Percentiles rank a stretch among this genome's conserved stretches.
phyloP scores from a whole-genome alignment of 1,139 yeast species.

The Yamadazyma epiphylla region DNA sequence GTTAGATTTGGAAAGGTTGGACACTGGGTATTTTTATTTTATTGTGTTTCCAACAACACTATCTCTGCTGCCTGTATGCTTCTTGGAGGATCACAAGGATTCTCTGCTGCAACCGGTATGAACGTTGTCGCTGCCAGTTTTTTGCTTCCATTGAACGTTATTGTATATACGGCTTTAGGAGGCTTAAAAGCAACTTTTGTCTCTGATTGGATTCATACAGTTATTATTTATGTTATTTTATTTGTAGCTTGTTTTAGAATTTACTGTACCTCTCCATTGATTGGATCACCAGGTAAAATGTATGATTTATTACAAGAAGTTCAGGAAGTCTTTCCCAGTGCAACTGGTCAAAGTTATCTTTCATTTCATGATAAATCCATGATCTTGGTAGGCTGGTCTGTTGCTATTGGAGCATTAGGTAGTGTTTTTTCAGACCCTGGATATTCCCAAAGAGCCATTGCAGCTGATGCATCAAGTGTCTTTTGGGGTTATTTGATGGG shows the following conservation, averaged over 20 bases:
- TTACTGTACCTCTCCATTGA: constrained; percentile 34
- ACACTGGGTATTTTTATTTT: constrained; percentile 13
- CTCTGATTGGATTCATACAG: constrained; percentile 44
- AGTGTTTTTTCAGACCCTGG: constrained; percentile 42
- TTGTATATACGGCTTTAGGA: constrained; percentile 41
- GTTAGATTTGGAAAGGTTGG: constrained; percentile 60
- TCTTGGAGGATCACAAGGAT: constrained; percentile 16
- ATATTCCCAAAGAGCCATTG: constrained; percentile 40
- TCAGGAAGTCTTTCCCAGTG: constrained; percentile 10
- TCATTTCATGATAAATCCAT: constrained; percentile 13
- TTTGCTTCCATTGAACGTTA: constrained; percentile 50
- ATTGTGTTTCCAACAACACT: constrained; percentile 14
- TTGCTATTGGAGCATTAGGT: constrained; percentile 25
- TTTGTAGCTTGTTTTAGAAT: constrained; percentile 31
- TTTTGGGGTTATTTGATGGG: constrained; percentile 34
- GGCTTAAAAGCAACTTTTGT: constrained; percentile 45
- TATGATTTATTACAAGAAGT: constrained; percentile 34
- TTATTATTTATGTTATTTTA: constrained; percentile 32
- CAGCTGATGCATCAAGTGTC: constrained; percentile 30
- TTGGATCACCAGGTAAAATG: constrained; percentile 47
- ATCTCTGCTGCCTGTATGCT: constrained; percentile 14
- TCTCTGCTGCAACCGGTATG: constrained; percentile 16
- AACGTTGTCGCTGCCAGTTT: constrained; percentile 19
- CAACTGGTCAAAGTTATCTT: constrained; percentile 12
- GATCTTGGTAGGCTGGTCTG: constrained; percentile 21